phyloP scores from a whole-genome alignment of 106 monocot genomes.

The Allium sativum region DNA sequence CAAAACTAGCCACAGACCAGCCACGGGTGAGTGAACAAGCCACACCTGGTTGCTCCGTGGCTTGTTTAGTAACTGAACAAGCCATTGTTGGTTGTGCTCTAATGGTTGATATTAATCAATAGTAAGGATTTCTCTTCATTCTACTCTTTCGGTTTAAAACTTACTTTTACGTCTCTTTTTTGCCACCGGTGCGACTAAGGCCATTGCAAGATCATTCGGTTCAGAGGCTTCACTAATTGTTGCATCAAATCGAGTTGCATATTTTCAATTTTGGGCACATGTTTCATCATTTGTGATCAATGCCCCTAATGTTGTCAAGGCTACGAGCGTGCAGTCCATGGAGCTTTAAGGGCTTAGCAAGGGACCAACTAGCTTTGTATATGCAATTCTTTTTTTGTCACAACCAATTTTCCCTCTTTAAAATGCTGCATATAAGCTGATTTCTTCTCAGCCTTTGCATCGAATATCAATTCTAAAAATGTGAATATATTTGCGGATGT shows the following conservation, averaged over 20 bases:
- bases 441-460: conserved; percentile 53
- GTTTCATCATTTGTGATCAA: conserved; percentile 54
- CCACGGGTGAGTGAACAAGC: too few species aligned
- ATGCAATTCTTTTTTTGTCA: conserved; percentile 74
- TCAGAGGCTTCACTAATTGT: conserved; percentile 41
- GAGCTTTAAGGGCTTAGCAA: conserved; percentile 88
- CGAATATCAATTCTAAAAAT: conserved; percentile 43
- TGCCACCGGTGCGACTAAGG: conserved; percentile 59
- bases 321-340: conserved; percentile 51
- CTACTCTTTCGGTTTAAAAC: too few species aligned
- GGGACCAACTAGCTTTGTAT: conserved; percentile 52
- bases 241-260: conserved; percentile 42
- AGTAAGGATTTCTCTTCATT: too few species aligned
- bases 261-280: conserved; percentile 66
- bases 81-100: too few species aligned
- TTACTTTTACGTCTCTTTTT: conserved; percentile 78
- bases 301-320: conserved; percentile 49
- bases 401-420: conserved; percentile 49
- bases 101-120: too few species aligned
- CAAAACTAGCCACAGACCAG: too few species aligned
- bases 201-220: conserved; percentile 49
- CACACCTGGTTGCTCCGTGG: too few species aligned
- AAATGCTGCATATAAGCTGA: conserved; percentile 58
- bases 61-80: too few species aligned
- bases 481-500: conserved; percentile 9